Conservation (phyloP, 495 filamentous ascomycete genomes). For the Sordaria brevicollis region DNA sequence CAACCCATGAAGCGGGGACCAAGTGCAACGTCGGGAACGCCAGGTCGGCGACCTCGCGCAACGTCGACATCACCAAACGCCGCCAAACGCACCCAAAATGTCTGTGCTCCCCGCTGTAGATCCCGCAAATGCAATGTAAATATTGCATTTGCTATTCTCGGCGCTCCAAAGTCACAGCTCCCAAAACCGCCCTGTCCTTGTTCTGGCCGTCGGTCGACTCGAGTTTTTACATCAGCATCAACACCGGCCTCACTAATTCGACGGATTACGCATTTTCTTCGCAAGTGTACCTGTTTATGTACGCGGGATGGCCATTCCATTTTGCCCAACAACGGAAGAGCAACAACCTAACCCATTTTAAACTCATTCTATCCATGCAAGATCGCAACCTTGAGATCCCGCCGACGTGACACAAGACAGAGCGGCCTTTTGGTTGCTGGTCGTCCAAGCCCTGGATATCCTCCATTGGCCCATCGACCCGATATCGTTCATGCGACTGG, state of each 20-base stretch:
- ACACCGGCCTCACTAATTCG: background rate
- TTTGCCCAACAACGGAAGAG: background rate
- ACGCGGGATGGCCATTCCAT: background rate
- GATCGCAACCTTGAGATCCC: background rate
- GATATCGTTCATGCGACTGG: background rate
- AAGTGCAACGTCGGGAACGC: background rate
- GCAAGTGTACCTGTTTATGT: background rate
- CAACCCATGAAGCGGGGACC: background rate
- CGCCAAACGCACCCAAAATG: background rate
- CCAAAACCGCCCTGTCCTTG: background rate
- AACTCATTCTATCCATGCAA: background rate
- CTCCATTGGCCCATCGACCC: background rate
- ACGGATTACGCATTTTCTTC: background rate
- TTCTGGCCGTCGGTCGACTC: background rate
- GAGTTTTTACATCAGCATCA: background rate
- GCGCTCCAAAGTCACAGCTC: background rate
- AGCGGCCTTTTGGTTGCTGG: background rate
- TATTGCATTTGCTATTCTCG: background rate
- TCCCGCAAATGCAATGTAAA: constrained; percentile 5
- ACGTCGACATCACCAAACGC: background rate
- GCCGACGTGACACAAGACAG: background rate
- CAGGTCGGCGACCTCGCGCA: constrained; percentile 16
- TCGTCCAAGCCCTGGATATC: background rate
- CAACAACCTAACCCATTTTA: background rate
- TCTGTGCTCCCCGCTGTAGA: constrained; percentile 10